phyloP scores from a whole-genome alignment of 441 rosid genomes.

The Eruca vesicaria region DNA sequence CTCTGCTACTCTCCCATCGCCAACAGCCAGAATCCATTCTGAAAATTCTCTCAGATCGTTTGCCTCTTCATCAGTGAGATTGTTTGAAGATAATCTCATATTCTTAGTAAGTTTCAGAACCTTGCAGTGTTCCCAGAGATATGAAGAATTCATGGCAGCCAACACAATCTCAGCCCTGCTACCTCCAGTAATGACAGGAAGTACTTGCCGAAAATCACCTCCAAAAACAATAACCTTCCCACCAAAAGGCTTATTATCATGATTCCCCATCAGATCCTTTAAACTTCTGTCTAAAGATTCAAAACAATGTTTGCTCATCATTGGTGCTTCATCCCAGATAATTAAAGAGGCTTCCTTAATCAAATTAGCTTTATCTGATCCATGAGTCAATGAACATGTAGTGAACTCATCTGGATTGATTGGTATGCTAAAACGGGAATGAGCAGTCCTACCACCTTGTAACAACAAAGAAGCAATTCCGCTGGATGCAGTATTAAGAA shows the following conservation, averaged over 20 bases:
- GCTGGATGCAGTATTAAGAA: not conserved
- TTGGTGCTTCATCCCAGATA: not conserved
- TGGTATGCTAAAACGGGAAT: not conserved
- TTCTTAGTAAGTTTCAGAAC: not conserved
- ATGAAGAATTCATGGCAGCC: too few species aligned
- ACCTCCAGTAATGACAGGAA: too few species aligned
- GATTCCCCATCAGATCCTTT: not conserved
- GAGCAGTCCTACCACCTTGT: not conserved
- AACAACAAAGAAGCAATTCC: not conserved
- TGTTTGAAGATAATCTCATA: not conserved
- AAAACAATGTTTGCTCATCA: not conserved
- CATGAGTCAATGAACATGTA: not conserved
- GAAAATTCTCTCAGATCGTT: not conserved
- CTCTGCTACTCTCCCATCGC: not conserved
- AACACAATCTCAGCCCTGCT: too few species aligned
- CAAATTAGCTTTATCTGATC: not conserved
- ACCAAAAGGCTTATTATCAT: not conserved
- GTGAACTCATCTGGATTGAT: not conserved
- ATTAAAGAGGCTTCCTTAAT: not conserved
- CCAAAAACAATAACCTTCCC: not conserved
- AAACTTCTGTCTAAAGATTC: not conserved
- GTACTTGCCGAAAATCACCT: not conserved
- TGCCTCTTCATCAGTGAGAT: not conserved
- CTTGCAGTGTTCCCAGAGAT: not conserved
- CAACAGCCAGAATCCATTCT: not conserved